Conservation (phyloP, 345 rosid genomes). For the Limnanthes douglasii region DNA sequence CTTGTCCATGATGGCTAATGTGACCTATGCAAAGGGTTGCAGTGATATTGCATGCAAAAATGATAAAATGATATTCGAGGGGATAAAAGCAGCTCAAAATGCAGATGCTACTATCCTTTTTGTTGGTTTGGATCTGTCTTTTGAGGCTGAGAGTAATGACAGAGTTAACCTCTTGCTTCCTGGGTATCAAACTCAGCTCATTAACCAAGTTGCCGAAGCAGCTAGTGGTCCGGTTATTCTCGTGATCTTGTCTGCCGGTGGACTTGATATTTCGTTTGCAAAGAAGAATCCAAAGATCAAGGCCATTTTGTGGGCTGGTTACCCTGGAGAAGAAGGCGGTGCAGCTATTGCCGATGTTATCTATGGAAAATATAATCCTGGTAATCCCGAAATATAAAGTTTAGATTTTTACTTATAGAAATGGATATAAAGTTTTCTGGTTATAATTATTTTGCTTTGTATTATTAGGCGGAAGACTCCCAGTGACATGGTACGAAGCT, state of each 20-base stretch:
- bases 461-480: constrained; percentile 36
- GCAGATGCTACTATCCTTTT: constrained; percentile 38
- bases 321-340: constrained; percentile 67
- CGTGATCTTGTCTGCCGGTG: constrained; percentile 49
- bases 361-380: constrained; percentile 48
- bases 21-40: constrained; percentile 27
- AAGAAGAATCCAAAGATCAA: constrained; percentile 15
- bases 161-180: constrained; percentile 35
- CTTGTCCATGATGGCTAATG: constrained; percentile 12
- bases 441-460: constrained; percentile 4
- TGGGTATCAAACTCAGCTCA: constrained; percentile 31
- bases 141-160: constrained; percentile 46
- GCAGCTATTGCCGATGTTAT: constrained; percentile 49
- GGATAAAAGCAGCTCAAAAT: constrained; percentile 14
- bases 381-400: constrained; percentile 11
- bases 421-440: background rate
- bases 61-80: constrained; percentile 16
- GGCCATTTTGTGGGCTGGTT: constrained; percentile 50
- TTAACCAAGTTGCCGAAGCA: constrained; percentile 23
- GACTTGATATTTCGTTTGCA: constrained; percentile 37
- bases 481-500: constrained; percentile 32
- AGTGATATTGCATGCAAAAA: constrained; percentile 25
- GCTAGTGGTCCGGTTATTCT: constrained; percentile 43
- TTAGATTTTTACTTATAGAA: no score
- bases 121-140: constrained; percentile 24